A percentile compares a stretch with the other conserved stretches of the same genome.
phyloP scores from a whole-genome alignment of 371 early-diverging fungal species.

The Syncephalastrum monosporum region DNA sequence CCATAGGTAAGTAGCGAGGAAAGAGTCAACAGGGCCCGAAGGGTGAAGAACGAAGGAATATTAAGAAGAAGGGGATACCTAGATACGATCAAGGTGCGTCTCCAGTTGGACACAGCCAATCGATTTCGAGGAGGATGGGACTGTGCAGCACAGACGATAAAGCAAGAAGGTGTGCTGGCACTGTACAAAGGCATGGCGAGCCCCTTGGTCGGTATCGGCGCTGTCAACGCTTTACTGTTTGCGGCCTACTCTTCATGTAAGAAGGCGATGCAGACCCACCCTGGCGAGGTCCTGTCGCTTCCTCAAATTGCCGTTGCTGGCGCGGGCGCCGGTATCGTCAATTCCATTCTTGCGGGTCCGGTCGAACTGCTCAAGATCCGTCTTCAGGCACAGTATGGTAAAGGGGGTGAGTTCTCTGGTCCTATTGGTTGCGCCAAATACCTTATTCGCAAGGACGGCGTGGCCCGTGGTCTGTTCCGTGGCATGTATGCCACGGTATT shows the following conservation, averaged over 20 bases:
- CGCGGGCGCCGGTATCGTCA: conserved; percentile 73
- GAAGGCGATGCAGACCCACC: conserved; percentile 43
- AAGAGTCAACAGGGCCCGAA: background rate
- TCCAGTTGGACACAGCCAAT: conserved; percentile 48
- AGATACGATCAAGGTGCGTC: conserved; percentile 78
- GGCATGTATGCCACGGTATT: conserved; percentile 79
- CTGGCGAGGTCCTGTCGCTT: conserved; percentile 43
- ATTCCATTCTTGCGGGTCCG: conserved; percentile 74
- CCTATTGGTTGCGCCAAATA: conserved; percentile 69
- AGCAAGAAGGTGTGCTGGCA: conserved; percentile 66
- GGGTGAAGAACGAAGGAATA: background rate
- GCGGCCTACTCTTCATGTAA: conserved; percentile 72
- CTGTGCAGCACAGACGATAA: conserved; percentile 63
- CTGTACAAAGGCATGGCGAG: conserved; percentile 87
- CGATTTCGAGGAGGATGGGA: conserved; percentile 72
- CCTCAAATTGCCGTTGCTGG: conserved; percentile 76
- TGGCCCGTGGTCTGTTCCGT: conserved; percentile 69
- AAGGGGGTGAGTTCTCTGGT: conserved; percentile 36
- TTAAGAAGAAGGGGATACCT: conserved; percentile 42
- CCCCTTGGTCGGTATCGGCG: conserved; percentile 79
- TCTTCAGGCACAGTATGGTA: conserved; percentile 74
- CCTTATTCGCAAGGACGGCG: conserved; percentile 63
- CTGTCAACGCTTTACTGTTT: conserved; percentile 82
- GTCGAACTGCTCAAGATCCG: conserved; percentile 83
- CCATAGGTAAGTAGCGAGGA: conserved; percentile 12